Base-by-base conservation (phyloP, 2,329 filamentous ascomycete species). In the Alternaria dauci region DNA sequence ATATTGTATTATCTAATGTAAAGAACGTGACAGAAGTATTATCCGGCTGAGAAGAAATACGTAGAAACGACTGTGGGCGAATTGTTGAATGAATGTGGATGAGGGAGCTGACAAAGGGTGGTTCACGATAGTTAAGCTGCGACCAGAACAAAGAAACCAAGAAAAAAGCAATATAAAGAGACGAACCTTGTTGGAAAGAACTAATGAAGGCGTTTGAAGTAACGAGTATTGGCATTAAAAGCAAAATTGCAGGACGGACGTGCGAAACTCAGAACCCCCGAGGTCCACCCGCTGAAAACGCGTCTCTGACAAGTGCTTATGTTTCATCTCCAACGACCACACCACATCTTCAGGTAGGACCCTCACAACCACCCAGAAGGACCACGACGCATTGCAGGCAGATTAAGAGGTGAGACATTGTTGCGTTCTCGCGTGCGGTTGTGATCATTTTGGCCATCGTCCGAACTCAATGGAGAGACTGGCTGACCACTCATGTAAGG, bases 151-250 rank as follows among this genome's bases (percentile, higher is more conserved):
- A 38, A 18, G 23, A 23, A 50, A 36, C 20, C 28, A 36, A 26
- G 32, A 16, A 36, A 50, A 50, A 50, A 36, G 30, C 20, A 23
- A 36, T 36, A 16, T 36, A 50, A 38, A 38, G 30, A 50, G 38
- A 50, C 18, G 20, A 50, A 26, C 18, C 6, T 14, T 50, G 16
- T 25, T 38, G 30, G 20, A 14, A 34, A 50, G 46, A 38, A 50
- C 20, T 34, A 36, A 38, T 50, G 5, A 25, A 30, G 25, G 12
- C 25, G 46, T 50, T n/a, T 38, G 20, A 26, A 36, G 32, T 50
- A 50, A 50, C 46, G 46, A 50, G 32, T 50, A 23, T 50, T 36
- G 9, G 32, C n/a, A 38, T 50, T 38, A 50, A 50, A 50, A 50
- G 46, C 32, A 50, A 50, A 25, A 50, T 36, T 50, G 46, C 46